A percentile compares a stretch with the other conserved stretches of the same genome.
Conservation (phyloP, 805 yeast species). For the Kazachstania africana region DNA sequence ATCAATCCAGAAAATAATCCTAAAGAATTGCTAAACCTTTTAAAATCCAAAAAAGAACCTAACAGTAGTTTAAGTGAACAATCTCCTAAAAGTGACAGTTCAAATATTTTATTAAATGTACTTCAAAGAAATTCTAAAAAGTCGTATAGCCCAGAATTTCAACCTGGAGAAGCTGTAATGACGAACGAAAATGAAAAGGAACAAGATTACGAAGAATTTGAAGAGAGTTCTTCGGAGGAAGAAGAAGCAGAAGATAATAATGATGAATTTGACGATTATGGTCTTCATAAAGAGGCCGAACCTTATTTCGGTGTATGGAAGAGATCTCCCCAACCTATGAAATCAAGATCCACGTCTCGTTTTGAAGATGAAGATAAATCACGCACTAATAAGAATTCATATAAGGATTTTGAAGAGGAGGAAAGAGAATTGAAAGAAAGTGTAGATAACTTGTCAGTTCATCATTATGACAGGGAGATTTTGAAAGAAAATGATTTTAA, state of each 20-base stretch:
- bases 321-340: no score
- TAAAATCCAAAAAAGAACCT: background rate
- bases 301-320: no score
- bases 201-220: constrained; percentile 18
- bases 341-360: no score
- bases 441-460: background rate
- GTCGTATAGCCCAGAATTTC: constrained; percentile 1
- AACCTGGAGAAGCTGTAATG: no score
- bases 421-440: no score
- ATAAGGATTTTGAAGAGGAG: constrained; percentile 1
- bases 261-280: no score
- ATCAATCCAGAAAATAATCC: constrained; percentile 1
- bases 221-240: constrained; percentile 18
- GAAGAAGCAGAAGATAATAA: no score
- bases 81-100: no score
- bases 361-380: constrained; percentile 13
- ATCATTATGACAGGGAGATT: constrained; percentile 1
- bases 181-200: background rate
- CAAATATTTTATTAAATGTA: constrained; percentile 11
- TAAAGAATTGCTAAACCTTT: constrained; percentile 2
- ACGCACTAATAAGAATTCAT: background rate
- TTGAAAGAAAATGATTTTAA: constrained; percentile 9
- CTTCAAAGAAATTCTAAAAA: constrained; percentile 4
- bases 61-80: no score
- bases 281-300: no score